Percentiles rank a stretch among this genome's conserved stretches.
Evolutionary conservation across 1,139 yeast species (phyloP).

Genomic region (Candida tetrigidarum): DNA sequence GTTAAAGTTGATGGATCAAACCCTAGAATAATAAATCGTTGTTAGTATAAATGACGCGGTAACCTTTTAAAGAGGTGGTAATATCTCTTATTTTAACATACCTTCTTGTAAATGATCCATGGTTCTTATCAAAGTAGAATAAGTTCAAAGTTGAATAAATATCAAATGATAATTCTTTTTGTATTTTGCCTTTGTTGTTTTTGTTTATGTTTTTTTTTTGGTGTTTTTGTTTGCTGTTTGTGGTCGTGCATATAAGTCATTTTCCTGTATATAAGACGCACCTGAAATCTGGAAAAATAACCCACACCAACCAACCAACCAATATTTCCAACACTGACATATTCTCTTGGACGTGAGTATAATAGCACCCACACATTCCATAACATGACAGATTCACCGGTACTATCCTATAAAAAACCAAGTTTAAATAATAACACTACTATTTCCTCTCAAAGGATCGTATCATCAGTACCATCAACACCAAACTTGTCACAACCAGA

Average conservation of each 20-base stretch:
- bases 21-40: slow-evolving; percentile 35
- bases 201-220: not conserved
- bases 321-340: not conserved
- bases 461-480: slow-evolving; percentile 12
- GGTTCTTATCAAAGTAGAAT: not conserved
- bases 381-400: slow-evolving; percentile 26
- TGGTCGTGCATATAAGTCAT: not conserved
- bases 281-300: not conserved
- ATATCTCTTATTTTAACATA: no score
- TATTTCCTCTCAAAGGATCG: not conserved
- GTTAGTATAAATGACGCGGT: no score
- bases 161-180: no score
- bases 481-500: slow-evolving; percentile 8
- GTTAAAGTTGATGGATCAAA: slow-evolving; percentile 67
- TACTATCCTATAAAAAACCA: slow-evolving; percentile 35
- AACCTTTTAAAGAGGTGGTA: no score
- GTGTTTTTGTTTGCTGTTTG: not conserved
- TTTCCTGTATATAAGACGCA: not conserved
- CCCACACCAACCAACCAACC: no score
- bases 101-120: slow-evolving; percentile 18
- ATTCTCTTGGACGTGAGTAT: no score
- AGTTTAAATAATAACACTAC: slow-evolving; percentile 6
- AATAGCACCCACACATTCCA: not conserved
- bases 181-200: no score
- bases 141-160: no score